Evolutionary conservation across 768 basidiomycete genomes (phyloP), one percentile per base, ranked within the genome.

Genomic region (Leccinum arenicola): DNA sequence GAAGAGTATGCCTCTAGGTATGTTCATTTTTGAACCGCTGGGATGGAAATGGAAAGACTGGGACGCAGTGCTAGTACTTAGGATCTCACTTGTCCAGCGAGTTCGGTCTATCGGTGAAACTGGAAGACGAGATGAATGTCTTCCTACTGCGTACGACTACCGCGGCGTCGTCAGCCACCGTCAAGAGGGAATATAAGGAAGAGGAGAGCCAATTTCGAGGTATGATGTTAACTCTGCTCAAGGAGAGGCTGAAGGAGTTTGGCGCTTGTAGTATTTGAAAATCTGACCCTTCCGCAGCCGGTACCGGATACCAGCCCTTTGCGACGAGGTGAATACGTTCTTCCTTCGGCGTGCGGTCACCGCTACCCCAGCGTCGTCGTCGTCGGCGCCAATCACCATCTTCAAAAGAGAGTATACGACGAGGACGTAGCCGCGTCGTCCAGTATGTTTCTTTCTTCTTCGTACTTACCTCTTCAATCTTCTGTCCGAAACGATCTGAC

Each of bases 321-420:
- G 14, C 48, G 53, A 47, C 8, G 52, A 50, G 6, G 31, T 67
- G 19, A 48, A 60, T 11, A 23, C 12, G 15, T 17, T 38, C 12
- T 40, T 61, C 6, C 56, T 60, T 50, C 40, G 7, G 9, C 31
- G 29, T 4, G n/a, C n/a, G 7, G 9, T 12, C 8, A 17, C 21
- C 25, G 8, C 36, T 14, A 2, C 53, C 2, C 43, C 19, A 2
- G 15, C 58, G 8, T 35, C 57, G 7, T 47, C 47, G 6, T n/a
- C 33, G 51, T 36, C 35, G 14, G 14, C 14, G 35, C 35, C 35
- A 15, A 36, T 36, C 5, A 29, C 12, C 3, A 7, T 33, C 14
- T 31, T 64, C 2, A 65, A 70, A 36, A 59, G 65, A 21, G 67
- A 62, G 43, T 53, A 54, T 0, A 58, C 27, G 27, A 64, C 12